Conservation (phyloP, 306 rosid genomes). For the Dryas drummondii region DNA sequence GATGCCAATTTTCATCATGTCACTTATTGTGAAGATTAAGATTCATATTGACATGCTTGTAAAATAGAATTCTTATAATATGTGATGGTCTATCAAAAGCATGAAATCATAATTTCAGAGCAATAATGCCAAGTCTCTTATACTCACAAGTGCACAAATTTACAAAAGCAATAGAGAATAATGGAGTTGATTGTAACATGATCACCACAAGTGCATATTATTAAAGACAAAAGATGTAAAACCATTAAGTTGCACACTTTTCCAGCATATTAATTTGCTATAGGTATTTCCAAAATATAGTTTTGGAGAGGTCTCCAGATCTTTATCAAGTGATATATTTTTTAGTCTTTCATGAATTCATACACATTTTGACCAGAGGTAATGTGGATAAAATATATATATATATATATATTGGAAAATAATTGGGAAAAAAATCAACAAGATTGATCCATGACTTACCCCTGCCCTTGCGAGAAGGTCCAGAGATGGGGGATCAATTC, state of each 20-base stretch:
- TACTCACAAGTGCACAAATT: background rate
- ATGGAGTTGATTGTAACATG: background rate
- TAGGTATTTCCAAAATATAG: background rate
- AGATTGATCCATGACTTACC: conserved; percentile 46
- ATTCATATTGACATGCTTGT: background rate
- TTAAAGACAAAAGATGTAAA: background rate
- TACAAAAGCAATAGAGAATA: background rate
- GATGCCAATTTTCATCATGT: background rate
- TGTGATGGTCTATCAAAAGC: background rate
- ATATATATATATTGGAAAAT: background rate
- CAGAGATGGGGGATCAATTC: conserved; percentile 96
- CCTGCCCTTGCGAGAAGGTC: conserved; percentile 95
- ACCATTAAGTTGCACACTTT: background rate
- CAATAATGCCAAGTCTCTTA: background rate
- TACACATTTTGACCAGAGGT: background rate
- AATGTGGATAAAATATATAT: background rate
- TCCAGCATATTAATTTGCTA: background rate
- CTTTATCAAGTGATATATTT: background rate
- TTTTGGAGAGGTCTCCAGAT: background rate
- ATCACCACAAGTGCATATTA: background rate
- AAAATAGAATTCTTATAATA: background rate
- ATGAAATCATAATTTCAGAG: background rate
- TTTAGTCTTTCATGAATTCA: background rate
- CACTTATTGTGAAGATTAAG: background rate
- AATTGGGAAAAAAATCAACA: background rate